Base-by-base conservation (phyloP, 2,329 filamentous ascomycete species). In the Emmonsiellopsis sp. region DNA sequence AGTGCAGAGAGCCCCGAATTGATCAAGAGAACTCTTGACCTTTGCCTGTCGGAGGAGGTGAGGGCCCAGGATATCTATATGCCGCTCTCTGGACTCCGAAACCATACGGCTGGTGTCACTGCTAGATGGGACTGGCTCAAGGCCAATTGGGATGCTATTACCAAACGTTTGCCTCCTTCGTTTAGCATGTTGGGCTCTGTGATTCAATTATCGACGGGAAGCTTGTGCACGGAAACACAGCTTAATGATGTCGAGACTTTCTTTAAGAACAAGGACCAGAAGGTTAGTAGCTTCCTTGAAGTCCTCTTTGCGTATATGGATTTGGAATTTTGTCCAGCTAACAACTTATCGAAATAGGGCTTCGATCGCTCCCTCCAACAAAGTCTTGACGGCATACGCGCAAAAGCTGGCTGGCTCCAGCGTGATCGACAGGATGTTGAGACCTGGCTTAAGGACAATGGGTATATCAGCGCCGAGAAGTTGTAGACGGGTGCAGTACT, bases 1-100 rank as follows among this genome's bases (percentile, higher is more conserved):
- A 83, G 89, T 50, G 84, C 89, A 46, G 85, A 85, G 66, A 79
- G 87, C 54, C 84, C 88, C 1, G 82, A 85, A 59, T 81, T 96
- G 48, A 92, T 96, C 68, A 76, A 93, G 75, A 82, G 83, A 57
- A 92, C 90, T 2, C 79, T 97, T 11, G 80, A 76, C 32, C 77
- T 96, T 58, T 79, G 90, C 34, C 79, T 91, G 54, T 83, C 83
- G 67, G 82, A 85, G 57, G 86, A 95, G 61, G 86, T 96, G 71
- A 95, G 94, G 77, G 89, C 87, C 59, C 92, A 96, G 70, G 92
- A 97, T 69, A 84, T 96, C 59, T 96, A 95, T 74, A 83, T 95
- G 67, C 91, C 92, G 1, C 81, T 93, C 40, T 81, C 83, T 35
- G 87, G 87, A 7, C 80, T 97, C 31, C 83, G 91, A 55, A 81